Evolutionary conservation across 176 grass and related monocot genomes (phyloP), one percentile per base, ranked within the genome.

Genomic region (Juncus inflexus): DNA sequence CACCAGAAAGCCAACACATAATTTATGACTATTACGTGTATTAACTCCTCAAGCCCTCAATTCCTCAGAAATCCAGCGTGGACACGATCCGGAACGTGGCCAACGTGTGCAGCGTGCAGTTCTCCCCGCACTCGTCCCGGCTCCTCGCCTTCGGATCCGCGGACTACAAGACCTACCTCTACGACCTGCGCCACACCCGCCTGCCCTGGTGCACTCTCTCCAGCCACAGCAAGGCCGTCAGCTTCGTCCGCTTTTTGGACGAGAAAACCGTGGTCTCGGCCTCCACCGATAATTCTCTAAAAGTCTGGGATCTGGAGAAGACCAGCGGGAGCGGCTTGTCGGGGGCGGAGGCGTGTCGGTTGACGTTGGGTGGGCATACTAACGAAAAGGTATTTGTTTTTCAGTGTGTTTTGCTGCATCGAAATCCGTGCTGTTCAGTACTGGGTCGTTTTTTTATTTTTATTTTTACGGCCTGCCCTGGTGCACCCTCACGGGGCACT

Each of bases 131-230:
- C 78, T 99, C 94, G 9, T 89, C 94, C 12, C 89, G 51, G 55
- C 66, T 99, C 65, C 55, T 99, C 68, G 95, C 95, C 60, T 94
- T 90, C 56, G 95, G 95, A 58, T 87, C 89, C 59, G 80, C 95
- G 35, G 83, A 99, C 72, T 99, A 99, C 76, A 99, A 94, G 62
- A 83, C 86, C 69, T 87, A 74, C 75, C 92, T 88, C 80, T 99
- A 99, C 73, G 95, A 99, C 84, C 80, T 94, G 79, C 85, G 95
- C 69, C 79, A 99, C 62, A 99, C 95, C 61, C 83, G 89, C 70
- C 83, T 99, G 55, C 95, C 95, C 35, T 99, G 95, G 95, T 99
- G 89, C 69, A 99, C 85, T 42, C 87, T 99, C 55, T 87, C 83
- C 61, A 89, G 95, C 47, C 95, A 99, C 74, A 81, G 78, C 60